Evolutionary conservation across 257 asterid species (phyloP).

Genomic region (Gentiana straminea): DNA sequence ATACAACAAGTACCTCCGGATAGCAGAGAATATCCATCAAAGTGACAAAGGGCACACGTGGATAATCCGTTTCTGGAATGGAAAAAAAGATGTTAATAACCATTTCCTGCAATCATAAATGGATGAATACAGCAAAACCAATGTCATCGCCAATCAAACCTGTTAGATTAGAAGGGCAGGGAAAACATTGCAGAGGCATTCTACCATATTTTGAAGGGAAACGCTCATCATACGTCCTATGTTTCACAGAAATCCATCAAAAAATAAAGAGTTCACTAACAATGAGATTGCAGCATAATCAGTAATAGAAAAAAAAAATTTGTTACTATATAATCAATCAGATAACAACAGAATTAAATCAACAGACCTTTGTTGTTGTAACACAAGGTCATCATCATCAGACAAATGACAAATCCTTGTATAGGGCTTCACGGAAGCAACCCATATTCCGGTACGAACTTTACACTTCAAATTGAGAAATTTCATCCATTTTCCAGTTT

Average conservation of each 20-base stretch:
- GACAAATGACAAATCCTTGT: slow-evolving; percentile 55
- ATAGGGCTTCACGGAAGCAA: slow-evolving; percentile 51
- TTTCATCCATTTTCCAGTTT: slow-evolving; percentile 61
- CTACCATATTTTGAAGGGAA: slow-evolving; percentile 33
- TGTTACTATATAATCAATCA: no score
- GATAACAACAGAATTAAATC: neutral
- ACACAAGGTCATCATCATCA: slow-evolving; percentile 41
- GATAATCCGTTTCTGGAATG: slow-evolving; percentile 45
- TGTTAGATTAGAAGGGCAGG: slow-evolving; percentile 55
- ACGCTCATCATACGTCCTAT: slow-evolving; percentile 50
- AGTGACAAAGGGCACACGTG: slow-evolving; percentile 45
- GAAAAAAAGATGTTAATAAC: slow-evolving; percentile 8
- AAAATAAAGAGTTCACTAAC: neutral
- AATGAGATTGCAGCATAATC: no score
- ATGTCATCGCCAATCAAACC: slow-evolving; percentile 28
- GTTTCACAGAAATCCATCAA: slow-evolving; percentile 9
- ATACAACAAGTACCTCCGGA: slow-evolving; percentile 40
- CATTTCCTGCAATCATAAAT: slow-evolving; percentile 13
- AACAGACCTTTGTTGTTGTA: slow-evolving; percentile 46
- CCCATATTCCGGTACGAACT: slow-evolving; percentile 43
- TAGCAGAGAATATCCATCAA: slow-evolving; percentile 64
- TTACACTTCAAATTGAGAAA: slow-evolving; percentile 40
- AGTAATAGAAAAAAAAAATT: no score
- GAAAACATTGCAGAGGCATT: slow-evolving; percentile 58
- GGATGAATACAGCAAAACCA: neutral